These are phyloP conservation scores for Penicillium sp. DNA, from an alignment of 2,329 filamentous ascomycete species.

Conservation along the genomic window DNA sequence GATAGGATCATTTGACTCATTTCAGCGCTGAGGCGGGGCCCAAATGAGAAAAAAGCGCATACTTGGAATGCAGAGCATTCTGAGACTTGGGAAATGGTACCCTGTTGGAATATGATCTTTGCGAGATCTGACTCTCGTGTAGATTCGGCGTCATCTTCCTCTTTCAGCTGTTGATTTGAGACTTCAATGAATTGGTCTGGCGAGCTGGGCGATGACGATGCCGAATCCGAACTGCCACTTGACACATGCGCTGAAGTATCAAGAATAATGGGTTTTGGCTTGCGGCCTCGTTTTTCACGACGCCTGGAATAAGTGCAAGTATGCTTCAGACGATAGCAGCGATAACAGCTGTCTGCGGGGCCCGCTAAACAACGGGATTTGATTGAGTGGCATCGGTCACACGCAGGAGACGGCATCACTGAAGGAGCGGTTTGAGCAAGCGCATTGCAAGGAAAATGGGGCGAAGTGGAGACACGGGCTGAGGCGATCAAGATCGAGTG, in stretches of 20 bases:
- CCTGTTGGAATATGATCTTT: not conserved
- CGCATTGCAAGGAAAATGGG: not conserved
- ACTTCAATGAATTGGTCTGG: not conserved
- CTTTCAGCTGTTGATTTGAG: not conserved
- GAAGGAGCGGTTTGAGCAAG: not conserved
- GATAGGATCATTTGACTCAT: slow-evolving; percentile 1
- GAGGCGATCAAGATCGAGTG: not conserved
- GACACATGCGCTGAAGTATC: not conserved
- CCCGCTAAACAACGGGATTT: not conserved
- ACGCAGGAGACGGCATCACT: not conserved
- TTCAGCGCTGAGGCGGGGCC: not conserved
- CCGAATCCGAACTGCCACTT: not conserved
- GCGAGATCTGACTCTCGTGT: not conserved
- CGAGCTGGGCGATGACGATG: not conserved
- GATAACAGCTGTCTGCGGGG: not conserved
- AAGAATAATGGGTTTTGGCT: not conserved
- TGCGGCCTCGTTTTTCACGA: slow-evolving; percentile 2
- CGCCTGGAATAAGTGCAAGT: slow-evolving; percentile 1
- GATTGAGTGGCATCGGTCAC: slow-evolving; percentile 1
- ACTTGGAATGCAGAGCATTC: slow-evolving; percentile 1
- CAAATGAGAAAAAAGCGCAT: slow-evolving; percentile 2
- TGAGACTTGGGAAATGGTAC: not conserved
- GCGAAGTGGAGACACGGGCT: not conserved
- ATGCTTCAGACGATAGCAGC: slow-evolving; percentile 3
- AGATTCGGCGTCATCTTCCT: not conserved